phyloP scores from a whole-genome alignment of 495 filamentous ascomycete species.

The Hypoxylon subgilvum region DNA sequence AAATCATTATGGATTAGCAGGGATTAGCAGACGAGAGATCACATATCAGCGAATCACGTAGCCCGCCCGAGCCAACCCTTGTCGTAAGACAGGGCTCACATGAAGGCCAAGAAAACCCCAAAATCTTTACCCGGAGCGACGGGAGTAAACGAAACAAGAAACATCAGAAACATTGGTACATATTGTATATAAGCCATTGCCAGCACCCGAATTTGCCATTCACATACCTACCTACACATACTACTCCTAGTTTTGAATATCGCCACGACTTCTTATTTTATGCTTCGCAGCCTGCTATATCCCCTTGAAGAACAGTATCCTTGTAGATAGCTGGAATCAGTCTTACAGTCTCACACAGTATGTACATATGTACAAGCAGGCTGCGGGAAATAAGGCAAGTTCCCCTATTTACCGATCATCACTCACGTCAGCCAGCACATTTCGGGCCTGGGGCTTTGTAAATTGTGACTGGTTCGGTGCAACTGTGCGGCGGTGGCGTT shows the following conservation, averaged over 20 bases:
- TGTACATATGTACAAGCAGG: too few relatives aligned
- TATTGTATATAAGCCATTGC: neutral
- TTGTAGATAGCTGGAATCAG: neutral
- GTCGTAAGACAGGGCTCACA: constrained; percentile 12
- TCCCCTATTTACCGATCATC: constrained; percentile 23
- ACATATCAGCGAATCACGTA: constrained; percentile 29
- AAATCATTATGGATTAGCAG: constrained; percentile 29
- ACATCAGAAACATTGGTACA: constrained; percentile 20
- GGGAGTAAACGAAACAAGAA: constrained; percentile 36
- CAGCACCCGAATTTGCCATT: constrained; percentile 6
- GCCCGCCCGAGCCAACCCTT: constrained; percentile 21
- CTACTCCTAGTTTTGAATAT: constrained; percentile 6
- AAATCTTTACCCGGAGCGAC: constrained; percentile 31
- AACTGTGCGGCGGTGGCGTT: constrained; percentile 15
- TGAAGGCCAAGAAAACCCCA: constrained; percentile 33
- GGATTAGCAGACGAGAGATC: constrained; percentile 22
- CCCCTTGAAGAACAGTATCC: too few relatives aligned
- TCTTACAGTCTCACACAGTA: too few relatives aligned
- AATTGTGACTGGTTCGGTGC: constrained; percentile 21
- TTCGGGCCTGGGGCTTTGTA: constrained; percentile 23
- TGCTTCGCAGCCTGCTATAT: too few relatives aligned
- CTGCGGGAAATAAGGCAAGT: constrained; percentile 3
- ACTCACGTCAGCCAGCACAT: constrained; percentile 36
- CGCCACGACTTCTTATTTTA: constrained; percentile 15
- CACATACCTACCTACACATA: too few relatives aligned